Evolutionary conservation across 2,329 filamentous ascomycete genomes (phyloP), one percentile per base, ranked within the genome.

Genomic region (Coniochaeta sp.): DNA sequence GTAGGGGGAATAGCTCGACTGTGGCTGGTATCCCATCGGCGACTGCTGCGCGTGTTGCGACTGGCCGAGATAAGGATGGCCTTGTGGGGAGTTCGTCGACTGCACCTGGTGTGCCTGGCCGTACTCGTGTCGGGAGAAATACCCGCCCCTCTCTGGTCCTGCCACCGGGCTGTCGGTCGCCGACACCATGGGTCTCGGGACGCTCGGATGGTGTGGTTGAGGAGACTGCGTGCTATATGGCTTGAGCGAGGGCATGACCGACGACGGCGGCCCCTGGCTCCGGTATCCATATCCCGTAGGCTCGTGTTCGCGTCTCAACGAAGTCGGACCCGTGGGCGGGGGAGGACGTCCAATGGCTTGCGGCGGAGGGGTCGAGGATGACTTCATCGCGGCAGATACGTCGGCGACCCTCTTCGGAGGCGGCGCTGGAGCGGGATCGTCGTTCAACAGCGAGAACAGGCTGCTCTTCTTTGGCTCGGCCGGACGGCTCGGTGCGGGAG

Each of bases 381-480:
- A 69, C 44, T 74, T 74, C 38, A 72, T 63, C 12, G 73, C 68
- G 58, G 68, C 67, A 12, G 76, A 73, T 10, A 84, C 74, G 59
- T 84, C 81, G 44, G 63, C 72, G 32, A 84, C 73, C 34, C 81
- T 76, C 70, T 84, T 84, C 0, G 75, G 74, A 57, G 76, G 73
- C 1, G 76, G 71, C n/a, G 77, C 77, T 7, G 79, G 73, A 6
- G 77, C 73, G n/a, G 80, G 77, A 58, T 87, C 85, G 62, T 87
- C 83, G 64, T 86, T 86, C 3, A 88, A 75, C 62, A 88, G 70
- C 0, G 83, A 83, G 79, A 87, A 85, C 62, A 88, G 79, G 63
- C 76, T 87, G 16, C 84, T 86, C 8, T 80, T 85, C 73, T 87
- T 87, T n/a, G 81, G 77, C 64, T 83, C 81, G 2, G 77, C 71